Conservation (phyloP, 164 flowering plant species). For the Vitis amurensis region DNA sequence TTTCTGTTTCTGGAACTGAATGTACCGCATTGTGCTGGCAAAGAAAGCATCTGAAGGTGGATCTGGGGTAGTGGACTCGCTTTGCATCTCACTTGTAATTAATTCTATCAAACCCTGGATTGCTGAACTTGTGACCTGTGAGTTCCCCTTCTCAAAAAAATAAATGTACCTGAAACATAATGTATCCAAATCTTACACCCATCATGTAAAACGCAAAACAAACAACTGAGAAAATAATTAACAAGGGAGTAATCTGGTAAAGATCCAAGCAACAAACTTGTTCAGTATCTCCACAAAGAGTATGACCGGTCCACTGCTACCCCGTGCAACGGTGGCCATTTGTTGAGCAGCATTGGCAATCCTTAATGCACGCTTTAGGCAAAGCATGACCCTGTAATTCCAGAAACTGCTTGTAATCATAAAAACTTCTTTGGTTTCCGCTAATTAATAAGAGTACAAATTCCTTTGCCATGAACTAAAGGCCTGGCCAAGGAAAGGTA, state of each 20-base stretch:
- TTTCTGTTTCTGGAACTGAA: constrained; percentile 91
- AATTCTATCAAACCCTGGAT: constrained; percentile 78
- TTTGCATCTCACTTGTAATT: constrained; percentile 85
- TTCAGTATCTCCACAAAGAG: constrained; percentile 91
- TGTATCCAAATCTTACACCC: background rate
- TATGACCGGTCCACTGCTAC: constrained; percentile 81
- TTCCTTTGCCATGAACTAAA: no score
- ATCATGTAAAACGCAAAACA: background rate
- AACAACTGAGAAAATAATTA: background rate
- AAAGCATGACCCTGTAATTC: constrained; percentile 74
- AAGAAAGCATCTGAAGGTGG: constrained; percentile 82
- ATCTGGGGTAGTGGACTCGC: constrained; percentile 59
- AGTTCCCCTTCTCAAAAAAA: constrained; percentile 91
- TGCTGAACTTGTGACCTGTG: constrained; percentile 69
- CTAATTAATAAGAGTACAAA: no score
- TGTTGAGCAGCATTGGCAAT: constrained; percentile 99
- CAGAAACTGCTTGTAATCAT: background rate
- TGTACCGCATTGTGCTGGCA: constrained; percentile 77
- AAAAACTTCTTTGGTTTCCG: no score
- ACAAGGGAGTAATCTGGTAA: background rate
- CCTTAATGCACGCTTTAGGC: constrained; percentile 90
- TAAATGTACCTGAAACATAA: constrained; percentile 70
- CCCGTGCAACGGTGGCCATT: constrained; percentile 84
- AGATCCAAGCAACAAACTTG: constrained; percentile 49
- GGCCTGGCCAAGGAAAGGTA: no score